Conservation (phyloP, 179 eudicot genomes). For the Spinacia oleracea region DNA sequence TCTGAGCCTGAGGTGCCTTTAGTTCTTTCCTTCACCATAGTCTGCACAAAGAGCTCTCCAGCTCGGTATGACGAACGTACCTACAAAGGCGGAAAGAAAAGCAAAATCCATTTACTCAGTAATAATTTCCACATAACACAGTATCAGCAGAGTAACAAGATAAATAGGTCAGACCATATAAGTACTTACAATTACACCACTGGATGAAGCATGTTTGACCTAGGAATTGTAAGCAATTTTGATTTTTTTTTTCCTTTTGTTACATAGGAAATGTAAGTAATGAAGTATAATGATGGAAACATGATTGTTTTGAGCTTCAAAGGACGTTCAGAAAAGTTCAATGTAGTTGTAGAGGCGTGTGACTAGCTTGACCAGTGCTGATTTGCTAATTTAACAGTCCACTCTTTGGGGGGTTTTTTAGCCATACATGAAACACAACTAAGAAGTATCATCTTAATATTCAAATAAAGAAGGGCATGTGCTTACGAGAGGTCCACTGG, state of each 20-base stretch:
- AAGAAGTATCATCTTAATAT: background rate
- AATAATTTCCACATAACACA: background rate
- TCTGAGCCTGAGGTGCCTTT: slow-evolving; percentile 15
- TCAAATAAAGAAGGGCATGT: background rate
- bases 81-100: slow-evolving; percentile 32
- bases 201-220: background rate
- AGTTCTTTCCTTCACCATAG: slow-evolving; percentile 71
- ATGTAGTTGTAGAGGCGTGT: background rate
- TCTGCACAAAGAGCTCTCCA: slow-evolving; percentile 92
- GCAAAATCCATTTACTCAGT: background rate
- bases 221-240: no score
- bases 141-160: background rate
- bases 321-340: background rate
- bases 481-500: slow-evolving; percentile 94
- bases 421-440: background rate
- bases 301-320: background rate
- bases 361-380: background rate
- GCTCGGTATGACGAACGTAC: slow-evolving; percentile 97
- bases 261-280: no score
- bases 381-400: background rate
- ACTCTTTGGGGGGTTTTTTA: background rate
- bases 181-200: background rate
- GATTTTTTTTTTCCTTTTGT: no score
- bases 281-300: background rate
- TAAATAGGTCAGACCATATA: background rate